A percentile compares a stretch with the other conserved stretches of the same genome.
Evolutionary conservation across 1,284 basidiomycete species (phyloP).

Genomic region (Trichosporon inkin): DNA sequence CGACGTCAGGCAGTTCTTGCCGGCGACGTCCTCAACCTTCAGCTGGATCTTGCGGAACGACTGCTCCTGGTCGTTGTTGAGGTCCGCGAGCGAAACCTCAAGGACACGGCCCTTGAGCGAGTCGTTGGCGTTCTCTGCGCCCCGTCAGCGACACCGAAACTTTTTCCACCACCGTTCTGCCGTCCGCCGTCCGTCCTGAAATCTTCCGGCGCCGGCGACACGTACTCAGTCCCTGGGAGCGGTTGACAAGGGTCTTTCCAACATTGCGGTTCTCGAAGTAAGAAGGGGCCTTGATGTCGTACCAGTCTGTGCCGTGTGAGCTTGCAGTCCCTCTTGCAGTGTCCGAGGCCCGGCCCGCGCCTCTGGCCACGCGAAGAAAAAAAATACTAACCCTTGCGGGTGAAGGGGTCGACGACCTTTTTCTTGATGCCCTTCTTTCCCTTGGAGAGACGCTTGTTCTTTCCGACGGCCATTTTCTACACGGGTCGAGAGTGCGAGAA

Average conservation of each 20-base stretch:
- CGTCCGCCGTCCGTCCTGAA: neutral
- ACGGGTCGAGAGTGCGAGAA: neutral
- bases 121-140: slow-evolving; percentile 93
- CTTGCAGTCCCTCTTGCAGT: slow-evolving; percentile 19
- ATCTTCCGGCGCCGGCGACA: slow-evolving; percentile 29
- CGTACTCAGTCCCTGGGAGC: slow-evolving; percentile 95
- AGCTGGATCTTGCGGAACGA: slow-evolving; percentile 99
- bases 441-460: slow-evolving; percentile 99
- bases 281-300: slow-evolving; percentile 97
- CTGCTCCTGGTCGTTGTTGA: slow-evolving; percentile 99
- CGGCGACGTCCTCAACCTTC: slow-evolving; percentile 87
- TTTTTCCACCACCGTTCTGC: neutral
- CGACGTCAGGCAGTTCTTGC: slow-evolving; percentile 99
- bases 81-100: slow-evolving; percentile 93
- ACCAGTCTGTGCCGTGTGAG: slow-evolving; percentile 73
- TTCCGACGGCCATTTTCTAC: slow-evolving; percentile 80
- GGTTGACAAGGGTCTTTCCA: slow-evolving; percentile 98
- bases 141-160: neutral
- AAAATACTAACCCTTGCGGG: slow-evolving; percentile 74
- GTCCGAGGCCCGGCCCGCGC: neutral
- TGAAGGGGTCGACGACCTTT: slow-evolving; percentile 99
- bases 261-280: slow-evolving; percentile 96
- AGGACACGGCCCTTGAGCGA: slow-evolving; percentile 96
- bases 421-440: slow-evolving; percentile 99
- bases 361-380: neutral